phyloP scores from a whole-genome alignment of 805 yeast species.

The Wickerhamiella sorbophila region DNA sequence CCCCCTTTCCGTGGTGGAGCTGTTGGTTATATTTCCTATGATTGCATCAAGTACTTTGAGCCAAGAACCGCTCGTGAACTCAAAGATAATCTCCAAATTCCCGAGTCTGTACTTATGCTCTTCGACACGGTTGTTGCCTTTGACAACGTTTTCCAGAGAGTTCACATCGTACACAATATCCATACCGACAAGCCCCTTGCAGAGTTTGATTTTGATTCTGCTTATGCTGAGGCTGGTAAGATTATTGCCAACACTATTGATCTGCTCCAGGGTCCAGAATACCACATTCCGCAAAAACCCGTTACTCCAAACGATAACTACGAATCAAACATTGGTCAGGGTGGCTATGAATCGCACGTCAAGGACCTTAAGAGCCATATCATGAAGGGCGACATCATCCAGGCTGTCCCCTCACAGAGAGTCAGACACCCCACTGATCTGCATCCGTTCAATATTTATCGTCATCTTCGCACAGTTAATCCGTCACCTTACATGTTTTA shows the following conservation, averaged over 20 bases:
- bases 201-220: slow-evolving; percentile 30
- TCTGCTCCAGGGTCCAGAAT: slow-evolving; percentile 25
- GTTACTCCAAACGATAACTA: slow-evolving; percentile 55
- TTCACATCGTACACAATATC: slow-evolving; percentile 78
- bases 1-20: slow-evolving; percentile 88
- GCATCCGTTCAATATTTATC: slow-evolving; percentile 92
- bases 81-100: slow-evolving; percentile 68
- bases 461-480: slow-evolving; percentile 87
- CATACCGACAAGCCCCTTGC: slow-evolving; percentile 26
- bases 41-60: slow-evolving; percentile 92
- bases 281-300: slow-evolving; percentile 56
- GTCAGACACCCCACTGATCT: slow-evolving; percentile 87
- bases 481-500: slow-evolving; percentile 96
- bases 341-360: slow-evolving; percentile 83
- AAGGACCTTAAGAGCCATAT: slow-evolving; percentile 62
- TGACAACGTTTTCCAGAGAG: slow-evolving; percentile 87
- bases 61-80: slow-evolving; percentile 68
- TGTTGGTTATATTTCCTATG: slow-evolving; percentile 88
- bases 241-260: slow-evolving; percentile 37
- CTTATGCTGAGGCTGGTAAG: slow-evolving; percentile 42
- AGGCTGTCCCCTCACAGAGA: slow-evolving; percentile 96
- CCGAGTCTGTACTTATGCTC: slow-evolving; percentile 86
- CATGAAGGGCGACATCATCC: slow-evolving; percentile 83
- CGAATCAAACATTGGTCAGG: slow-evolving; percentile 82
- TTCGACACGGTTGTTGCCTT: slow-evolving; percentile 82